These are phyloP conservation scores for Schizophyllum commune DNA, from an alignment of 1,284 basidiomycete species.

Conservation along the genomic window DNA sequence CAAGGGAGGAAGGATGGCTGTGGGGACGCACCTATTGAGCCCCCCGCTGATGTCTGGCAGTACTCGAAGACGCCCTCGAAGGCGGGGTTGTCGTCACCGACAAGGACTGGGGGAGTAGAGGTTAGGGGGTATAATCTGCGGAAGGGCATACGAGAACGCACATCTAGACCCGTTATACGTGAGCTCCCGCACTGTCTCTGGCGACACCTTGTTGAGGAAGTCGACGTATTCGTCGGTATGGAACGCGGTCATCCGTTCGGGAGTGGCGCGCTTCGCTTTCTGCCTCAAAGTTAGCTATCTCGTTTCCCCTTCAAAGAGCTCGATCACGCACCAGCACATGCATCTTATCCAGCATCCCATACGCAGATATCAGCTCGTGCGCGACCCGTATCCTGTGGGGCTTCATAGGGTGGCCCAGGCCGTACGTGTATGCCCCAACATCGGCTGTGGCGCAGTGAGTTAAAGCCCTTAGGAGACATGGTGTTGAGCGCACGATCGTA, in stretches of 20 bases:
- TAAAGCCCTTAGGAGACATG: neutral
- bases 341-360: conserved; percentile 89
- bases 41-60: conserved; percentile 94
- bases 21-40: conserved; percentile 63
- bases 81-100: conserved; percentile 93
- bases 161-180: conserved; percentile 81
- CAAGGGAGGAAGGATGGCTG: neutral
- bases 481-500: conserved; percentile 40
- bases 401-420: conserved; percentile 90
- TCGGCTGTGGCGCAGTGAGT: conserved; percentile 42
- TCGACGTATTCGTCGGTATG: conserved; percentile 98
- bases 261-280: conserved; percentile 77
- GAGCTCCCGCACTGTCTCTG: conserved; percentile 80
- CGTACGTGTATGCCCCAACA: conserved; percentile 81
- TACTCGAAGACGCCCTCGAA: conserved; percentile 98
- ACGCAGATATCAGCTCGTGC: conserved; percentile 86
- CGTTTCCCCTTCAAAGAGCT: neutral
- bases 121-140: neutral
- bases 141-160: conserved; percentile 45
- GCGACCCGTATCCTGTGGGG: conserved; percentile 91
- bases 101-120: conserved; percentile 49
- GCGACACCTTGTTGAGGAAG: conserved; percentile 82
- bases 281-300: conserved; percentile 22
- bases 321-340: conserved; percentile 66
- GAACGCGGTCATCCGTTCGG: conserved; percentile 84